phyloP scores from a whole-genome alignment of 2,329 filamentous ascomycete genomes.

The Verticillium albo-atrum region DNA sequence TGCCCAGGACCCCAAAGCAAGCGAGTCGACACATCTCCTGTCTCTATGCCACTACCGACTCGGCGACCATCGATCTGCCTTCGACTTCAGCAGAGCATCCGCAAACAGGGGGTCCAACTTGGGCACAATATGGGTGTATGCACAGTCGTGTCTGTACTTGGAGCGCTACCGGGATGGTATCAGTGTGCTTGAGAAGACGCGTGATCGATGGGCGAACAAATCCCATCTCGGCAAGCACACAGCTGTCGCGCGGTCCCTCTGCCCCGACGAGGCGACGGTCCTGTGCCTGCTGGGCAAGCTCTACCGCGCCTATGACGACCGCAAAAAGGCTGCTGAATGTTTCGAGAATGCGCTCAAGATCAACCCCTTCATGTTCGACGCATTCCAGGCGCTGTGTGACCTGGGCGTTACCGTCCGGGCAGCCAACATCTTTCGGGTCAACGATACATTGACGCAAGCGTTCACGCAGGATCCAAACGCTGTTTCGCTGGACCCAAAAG shows the following conservation, averaged over 20 bases:
- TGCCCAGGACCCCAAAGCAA: conserved; percentile 76
- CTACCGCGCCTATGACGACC: conserved; percentile 76
- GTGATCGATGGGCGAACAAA: conserved; percentile 68
- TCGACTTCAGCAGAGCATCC: conserved; percentile 71
- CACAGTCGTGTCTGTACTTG: conserved; percentile 78
- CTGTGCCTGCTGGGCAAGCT: conserved; percentile 82
- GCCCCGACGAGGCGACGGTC: conserved; percentile 82
- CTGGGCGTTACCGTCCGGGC: conserved; percentile 78
- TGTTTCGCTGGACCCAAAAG: conserved; percentile 29
- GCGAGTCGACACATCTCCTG: conserved; percentile 78
- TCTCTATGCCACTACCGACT: conserved; percentile 80
- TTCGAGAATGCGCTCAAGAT: conserved; percentile 85
- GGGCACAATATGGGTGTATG: conserved; percentile 87
- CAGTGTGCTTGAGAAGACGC: conserved; percentile 76
- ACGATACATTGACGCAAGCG: conserved; percentile 44
- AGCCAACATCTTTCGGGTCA: conserved; percentile 80
- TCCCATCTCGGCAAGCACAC: conserved; percentile 81
- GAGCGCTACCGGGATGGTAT: conserved; percentile 79
- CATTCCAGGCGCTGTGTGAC: conserved; percentile 84
- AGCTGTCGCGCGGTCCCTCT: conserved; percentile 65
- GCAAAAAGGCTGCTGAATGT: conserved; percentile 76
- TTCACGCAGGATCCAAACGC: conserved; percentile 34
- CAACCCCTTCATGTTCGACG: conserved; percentile 98
- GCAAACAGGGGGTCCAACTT: conserved; percentile 70
- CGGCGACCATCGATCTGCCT: conserved; percentile 79